Percentiles rank a stretch among this genome's conserved stretches.
Evolutionary conservation across 306 rosid species (phyloP).

Genomic region (Inga leiocalycina): DNA sequence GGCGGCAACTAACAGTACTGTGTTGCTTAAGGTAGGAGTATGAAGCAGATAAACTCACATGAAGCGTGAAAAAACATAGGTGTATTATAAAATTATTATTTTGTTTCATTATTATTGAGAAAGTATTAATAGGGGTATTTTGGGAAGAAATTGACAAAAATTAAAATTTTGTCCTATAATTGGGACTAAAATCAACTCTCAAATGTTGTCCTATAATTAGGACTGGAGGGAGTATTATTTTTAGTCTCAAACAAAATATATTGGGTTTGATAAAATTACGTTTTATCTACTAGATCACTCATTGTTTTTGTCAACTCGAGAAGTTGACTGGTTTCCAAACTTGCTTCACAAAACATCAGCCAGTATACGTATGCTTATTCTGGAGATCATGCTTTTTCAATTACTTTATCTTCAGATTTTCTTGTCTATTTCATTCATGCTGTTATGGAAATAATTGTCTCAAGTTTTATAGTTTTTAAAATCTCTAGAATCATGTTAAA

Average conservation of each 20-base stretch:
- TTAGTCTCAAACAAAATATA: background rate
- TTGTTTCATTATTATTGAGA: too few species aligned
- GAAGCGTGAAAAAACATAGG: too few species aligned
- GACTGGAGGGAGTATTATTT: too few species aligned
- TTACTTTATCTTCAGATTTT: background rate
- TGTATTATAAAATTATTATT: too few species aligned
- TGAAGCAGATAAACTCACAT: too few species aligned
- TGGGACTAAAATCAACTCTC: too few species aligned
- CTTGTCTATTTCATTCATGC: constrained; percentile 19
- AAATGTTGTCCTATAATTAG: too few species aligned
- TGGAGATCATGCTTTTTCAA: constrained; percentile 17
- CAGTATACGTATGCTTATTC: background rate
- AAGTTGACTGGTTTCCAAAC: constrained; percentile 8
- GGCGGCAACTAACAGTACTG: too few species aligned
- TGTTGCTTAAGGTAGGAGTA: too few species aligned
- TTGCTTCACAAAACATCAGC: background rate
- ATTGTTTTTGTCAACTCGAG: background rate
- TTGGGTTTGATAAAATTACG: constrained; percentile 10
- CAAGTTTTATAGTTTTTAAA: constrained; percentile 7
- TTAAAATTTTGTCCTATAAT: too few species aligned
- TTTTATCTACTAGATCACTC: background rate
- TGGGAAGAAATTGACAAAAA: too few species aligned
- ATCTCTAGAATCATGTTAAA: constrained; percentile 19
- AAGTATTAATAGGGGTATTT: too few species aligned
- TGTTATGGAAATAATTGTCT: constrained; percentile 13